phyloP scores from a whole-genome alignment of 2,329 filamentous ascomycete genomes.

The Xylariales sp. region DNA sequence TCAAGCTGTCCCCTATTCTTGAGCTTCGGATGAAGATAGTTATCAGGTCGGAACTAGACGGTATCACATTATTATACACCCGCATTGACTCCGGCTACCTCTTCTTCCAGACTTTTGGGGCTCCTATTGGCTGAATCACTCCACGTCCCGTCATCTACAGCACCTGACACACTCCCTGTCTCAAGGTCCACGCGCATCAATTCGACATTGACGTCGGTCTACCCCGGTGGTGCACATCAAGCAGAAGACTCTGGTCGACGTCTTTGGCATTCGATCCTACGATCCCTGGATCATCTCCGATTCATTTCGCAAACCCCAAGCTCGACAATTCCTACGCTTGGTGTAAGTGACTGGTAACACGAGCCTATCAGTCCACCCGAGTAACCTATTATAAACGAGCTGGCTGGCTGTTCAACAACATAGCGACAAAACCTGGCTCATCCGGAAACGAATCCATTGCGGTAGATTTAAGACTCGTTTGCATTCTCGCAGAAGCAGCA shows the following conservation, averaged over 20 bases:
- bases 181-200: slow-evolving; percentile 1
- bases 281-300: not conserved
- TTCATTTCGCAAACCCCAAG: too few species aligned
- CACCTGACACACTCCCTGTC: slow-evolving; percentile 6
- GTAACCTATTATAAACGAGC: too few species aligned
- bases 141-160: slow-evolving; percentile 3
- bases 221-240: slow-evolving; percentile 1
- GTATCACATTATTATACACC: slow-evolving; percentile 1
- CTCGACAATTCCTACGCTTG: too few species aligned
- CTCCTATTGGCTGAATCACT: not conserved
- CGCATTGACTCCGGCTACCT: slow-evolving; percentile 8
- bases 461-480: not conserved
- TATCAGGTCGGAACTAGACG: not conserved
- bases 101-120: slow-evolving; percentile 2
- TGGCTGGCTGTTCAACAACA: too few species aligned
- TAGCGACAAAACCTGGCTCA: not conserved
- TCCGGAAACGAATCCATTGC: not conserved
- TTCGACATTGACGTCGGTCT: not conserved
- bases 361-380: too few species aligned
- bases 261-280: not conserved
- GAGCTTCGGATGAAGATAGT: not conserved
- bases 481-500: too few species aligned
- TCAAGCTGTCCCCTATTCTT: not conserved
- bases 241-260: not conserved
- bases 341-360: too few species aligned